Conservation (phyloP, 140 eudicot species). For the Ambrosia hybrid region DNA sequence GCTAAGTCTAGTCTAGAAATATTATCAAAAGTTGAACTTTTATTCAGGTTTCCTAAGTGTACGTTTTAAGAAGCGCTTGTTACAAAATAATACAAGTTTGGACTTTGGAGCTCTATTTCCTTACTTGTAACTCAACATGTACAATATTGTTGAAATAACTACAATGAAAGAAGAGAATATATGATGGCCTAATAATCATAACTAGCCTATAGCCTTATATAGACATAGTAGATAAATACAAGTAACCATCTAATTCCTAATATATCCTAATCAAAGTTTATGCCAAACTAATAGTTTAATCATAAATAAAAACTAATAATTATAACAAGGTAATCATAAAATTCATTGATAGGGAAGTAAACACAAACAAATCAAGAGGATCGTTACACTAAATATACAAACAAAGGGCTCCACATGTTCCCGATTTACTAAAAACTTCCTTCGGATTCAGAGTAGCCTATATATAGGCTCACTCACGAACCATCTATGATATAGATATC, state of each 20-base stretch:
- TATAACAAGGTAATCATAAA: neutral
- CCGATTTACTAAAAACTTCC: too few species aligned
- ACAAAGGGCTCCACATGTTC: neutral
- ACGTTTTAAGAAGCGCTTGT: too few species aligned
- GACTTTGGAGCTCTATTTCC: too few species aligned
- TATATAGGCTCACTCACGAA: neutral
- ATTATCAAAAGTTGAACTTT: too few species aligned
- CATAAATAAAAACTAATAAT: neutral
- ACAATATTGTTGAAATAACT: neutral
- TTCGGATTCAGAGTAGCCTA: neutral
- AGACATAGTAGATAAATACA: too few species aligned
- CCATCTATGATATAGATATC: neutral
- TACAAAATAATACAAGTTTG: too few species aligned
- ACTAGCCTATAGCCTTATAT: too few species aligned
- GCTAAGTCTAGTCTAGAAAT: too few species aligned
- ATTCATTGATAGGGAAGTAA: neutral
- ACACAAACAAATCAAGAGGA: neutral
- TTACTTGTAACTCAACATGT: neutral
- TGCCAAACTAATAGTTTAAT: neutral
- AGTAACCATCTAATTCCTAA: neutral
- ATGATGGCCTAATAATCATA: too few species aligned
- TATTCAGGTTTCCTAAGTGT: too few species aligned
- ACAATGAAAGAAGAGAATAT: too few species aligned
- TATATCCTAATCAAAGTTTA: neutral
- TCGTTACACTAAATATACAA: neutral